Evolutionary conservation across 2,329 filamentous ascomycete genomes (phyloP).

Genomic region (Beauveria rudraprayagi): DNA sequence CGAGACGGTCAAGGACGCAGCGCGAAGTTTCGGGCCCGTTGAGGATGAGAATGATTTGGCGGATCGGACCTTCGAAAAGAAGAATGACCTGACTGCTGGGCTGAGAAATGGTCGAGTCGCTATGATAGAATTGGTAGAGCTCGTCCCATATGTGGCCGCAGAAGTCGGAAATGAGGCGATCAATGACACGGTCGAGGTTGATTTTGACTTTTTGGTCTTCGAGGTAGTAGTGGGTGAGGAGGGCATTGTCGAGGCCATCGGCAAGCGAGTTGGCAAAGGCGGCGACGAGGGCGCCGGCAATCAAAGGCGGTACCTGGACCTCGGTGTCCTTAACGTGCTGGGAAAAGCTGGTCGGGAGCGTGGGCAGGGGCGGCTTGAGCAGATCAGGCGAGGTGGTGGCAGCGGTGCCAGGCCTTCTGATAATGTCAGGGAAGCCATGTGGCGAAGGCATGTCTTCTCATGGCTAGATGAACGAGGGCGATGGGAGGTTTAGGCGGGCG

Average conservation of each 20-base stretch:
- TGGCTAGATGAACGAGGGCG: constrained; percentile 13
- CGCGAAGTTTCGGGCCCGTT: constrained; percentile 28
- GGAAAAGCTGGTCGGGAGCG: constrained; percentile 21
- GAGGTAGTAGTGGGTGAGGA: constrained; percentile 30
- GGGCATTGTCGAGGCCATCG: constrained; percentile 27
- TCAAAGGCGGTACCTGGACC: constrained; percentile 27
- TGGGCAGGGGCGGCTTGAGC: constrained; percentile 28
- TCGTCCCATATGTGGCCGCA: constrained; percentile 28
- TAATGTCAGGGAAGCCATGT: constrained; percentile 19
- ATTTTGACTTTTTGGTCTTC: constrained; percentile 24
- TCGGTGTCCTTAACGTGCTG: constrained; percentile 23
- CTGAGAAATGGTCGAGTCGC: constrained; percentile 16
- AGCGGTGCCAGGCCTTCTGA: constrained; percentile 17
- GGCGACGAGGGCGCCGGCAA: constrained; percentile 26
- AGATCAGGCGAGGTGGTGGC: constrained; percentile 9
- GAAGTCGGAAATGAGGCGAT: constrained; percentile 27
- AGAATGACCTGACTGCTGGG: constrained; percentile 24
- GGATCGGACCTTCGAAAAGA: constrained; percentile 30
- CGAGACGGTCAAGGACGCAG: constrained; percentile 28
- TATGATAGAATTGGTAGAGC: constrained; percentile 26
- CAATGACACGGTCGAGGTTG: constrained; percentile 29
- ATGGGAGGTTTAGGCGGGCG: neutral
- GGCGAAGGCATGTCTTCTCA: constrained; percentile 24
- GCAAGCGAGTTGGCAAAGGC: constrained; percentile 28
- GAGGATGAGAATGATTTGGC: constrained; percentile 29